Conservation (phyloP, 768 basidiomycete genomes). For the Mycena rosella region DNA sequence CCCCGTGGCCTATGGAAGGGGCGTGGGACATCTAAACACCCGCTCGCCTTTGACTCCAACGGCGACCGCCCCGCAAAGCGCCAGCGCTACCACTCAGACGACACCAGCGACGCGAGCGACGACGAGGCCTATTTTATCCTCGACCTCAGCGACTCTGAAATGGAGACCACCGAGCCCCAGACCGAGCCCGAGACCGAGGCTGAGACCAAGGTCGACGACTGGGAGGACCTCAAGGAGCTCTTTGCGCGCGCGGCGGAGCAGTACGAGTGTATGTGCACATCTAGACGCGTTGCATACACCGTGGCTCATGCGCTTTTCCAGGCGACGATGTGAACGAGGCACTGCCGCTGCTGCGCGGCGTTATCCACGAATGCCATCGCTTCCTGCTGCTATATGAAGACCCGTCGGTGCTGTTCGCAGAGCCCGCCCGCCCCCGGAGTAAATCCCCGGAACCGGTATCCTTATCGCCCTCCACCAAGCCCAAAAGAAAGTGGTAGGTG, state of each 20-base stretch:
- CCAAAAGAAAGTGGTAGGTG: conserved; percentile 33
- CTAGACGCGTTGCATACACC: too few relatives aligned
- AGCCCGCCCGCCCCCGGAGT: conserved; percentile 35
- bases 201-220: conserved; percentile 58
- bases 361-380: conserved; percentile 78
- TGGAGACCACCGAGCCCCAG: conserved; percentile 24
- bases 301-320: conserved; percentile 36
- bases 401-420: conserved; percentile 64
- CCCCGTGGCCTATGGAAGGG: conserved; percentile 34
- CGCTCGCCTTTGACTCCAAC: conserved; percentile 16
- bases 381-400: conserved; percentile 68
- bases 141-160: conserved; percentile 1
- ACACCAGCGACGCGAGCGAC: conserved; percentile 23
- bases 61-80: conserved; percentile 27
- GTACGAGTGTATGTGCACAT: conserved; percentile 64
- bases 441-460: conserved; percentile 33
- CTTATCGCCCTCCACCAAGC: conserved; percentile 20
- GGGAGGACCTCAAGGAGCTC: conserved; percentile 76
- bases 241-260: conserved; percentile 68
- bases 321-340: conserved; percentile 63
- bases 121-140: neutral
- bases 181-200: conserved; percentile 2
- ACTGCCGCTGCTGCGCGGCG: conserved; percentile 68
- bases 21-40: conserved; percentile 30
- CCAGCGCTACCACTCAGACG: conserved; percentile 28